Base-by-base conservation (phyloP, 169 alveolate genomes). In the Toxoplasma gondii region DNA sequence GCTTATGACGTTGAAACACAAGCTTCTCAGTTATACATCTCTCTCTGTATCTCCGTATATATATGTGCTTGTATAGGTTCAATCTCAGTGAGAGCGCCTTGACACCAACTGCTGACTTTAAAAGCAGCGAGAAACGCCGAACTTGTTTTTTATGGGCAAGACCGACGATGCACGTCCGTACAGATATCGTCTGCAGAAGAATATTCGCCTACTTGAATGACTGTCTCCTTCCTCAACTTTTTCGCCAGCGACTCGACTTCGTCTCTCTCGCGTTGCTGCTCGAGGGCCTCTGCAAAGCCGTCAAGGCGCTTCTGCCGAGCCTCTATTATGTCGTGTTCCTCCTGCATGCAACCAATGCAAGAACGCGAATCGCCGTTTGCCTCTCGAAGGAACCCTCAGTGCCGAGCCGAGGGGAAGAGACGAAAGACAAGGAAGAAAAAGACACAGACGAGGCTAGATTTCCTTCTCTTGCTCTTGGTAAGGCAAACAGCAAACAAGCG, bases 211-310 rank as follows among this genome's bases (percentile, higher is more conserved):
- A 74, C 84, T 74, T 74, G 84, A 74, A 74, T 74, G 39, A n/a
- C 19, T 0, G 49, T 7, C n/a, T 74, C 45, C 84, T 74, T 41
- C 43, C n/a, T 36, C 24, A 74, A 44, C 43, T 74, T 74, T n/a
- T 44, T 17, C 45, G 84, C 84, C 44, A 31, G 84, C 45, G 39
- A 36, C 12, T 74, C 84, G 16, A 74, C 27, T 74, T 74, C 84
- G 84, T 74, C 84, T 12, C 43, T 22, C 84, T 74, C 45, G 39
- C 84, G 17, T 24, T 74, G 84, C 44, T 74, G 84, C 84, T 74
- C 84, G 39, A 74, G 84, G 2, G 84, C 84, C 27, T 22, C 84
- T 12, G 39, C 84, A 24, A 74, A 74, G 49, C 43, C 84, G 12
- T 74, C 84, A 24, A 74, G 44, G 12, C 84, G 38, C 43, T 36